phyloP scores from a whole-genome alignment of 1,284 basidiomycete species.

The Leccinum angustisporum region DNA sequence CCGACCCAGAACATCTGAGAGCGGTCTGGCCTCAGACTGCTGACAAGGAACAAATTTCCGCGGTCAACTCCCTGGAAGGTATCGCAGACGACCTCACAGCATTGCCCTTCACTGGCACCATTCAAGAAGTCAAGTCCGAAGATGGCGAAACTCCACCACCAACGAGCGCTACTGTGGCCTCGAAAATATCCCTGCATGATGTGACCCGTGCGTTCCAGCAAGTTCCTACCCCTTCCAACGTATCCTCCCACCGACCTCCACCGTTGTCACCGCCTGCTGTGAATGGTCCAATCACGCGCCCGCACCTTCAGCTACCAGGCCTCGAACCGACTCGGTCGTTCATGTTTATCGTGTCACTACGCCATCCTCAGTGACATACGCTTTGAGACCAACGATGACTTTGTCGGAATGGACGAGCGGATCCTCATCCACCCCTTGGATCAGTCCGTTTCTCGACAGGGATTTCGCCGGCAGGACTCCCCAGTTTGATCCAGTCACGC shows the following conservation, averaged over 20 bases:
- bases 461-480: too few relatives aligned
- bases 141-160: slow-evolving; percentile 79
- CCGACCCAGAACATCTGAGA: slow-evolving; percentile 77
- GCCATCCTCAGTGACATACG: too few relatives aligned
- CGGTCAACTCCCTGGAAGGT: slow-evolving; percentile 75
- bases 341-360: too few relatives aligned
- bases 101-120: slow-evolving; percentile 58
- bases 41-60: slow-evolving; percentile 58
- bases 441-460: too few relatives aligned
- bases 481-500: too few relatives aligned
- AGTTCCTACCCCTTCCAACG: slow-evolving; percentile 56
- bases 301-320: slow-evolving; percentile 38
- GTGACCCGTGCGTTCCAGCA: slow-evolving; percentile 82
- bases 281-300: slow-evolving; percentile 46
- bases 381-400: too few relatives aligned
- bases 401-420: too few relatives aligned
- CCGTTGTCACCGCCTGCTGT: slow-evolving; percentile 49
- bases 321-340: too few relatives aligned
- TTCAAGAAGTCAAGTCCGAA: slow-evolving; percentile 80
- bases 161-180: slow-evolving; percentile 48
- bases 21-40: slow-evolving; percentile 81
- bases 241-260: slow-evolving; percentile 42
- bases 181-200: slow-evolving; percentile 75
- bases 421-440: too few relatives aligned
- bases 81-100: slow-evolving; percentile 76